Conservation (phyloP, 495 filamentous ascomycete genomes). For the Aspergillus panamensis region DNA sequence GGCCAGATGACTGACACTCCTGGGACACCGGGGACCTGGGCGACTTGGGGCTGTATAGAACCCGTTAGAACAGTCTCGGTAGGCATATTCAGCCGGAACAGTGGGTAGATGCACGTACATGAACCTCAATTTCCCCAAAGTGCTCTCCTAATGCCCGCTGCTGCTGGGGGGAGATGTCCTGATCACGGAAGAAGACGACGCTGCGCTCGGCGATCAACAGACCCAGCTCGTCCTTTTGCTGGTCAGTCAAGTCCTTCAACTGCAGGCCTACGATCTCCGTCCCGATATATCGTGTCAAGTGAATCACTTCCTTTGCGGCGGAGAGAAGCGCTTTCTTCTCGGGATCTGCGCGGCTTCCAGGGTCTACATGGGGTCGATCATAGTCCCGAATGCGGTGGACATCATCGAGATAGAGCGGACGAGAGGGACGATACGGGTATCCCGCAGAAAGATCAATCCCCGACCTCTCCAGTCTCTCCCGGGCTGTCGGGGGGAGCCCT, state of each 20-base stretch:
- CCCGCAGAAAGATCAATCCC: constrained; percentile 62
- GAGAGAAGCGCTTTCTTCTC: constrained; percentile 61
- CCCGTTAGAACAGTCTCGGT: too few relatives aligned
- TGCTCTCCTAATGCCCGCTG: constrained; percentile 64
- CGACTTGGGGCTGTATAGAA: constrained; percentile 56
- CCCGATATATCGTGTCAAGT: constrained; percentile 64
- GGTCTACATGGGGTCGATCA: constrained; percentile 56
- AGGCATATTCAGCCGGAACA: background rate
- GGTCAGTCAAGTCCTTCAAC: constrained; percentile 61
- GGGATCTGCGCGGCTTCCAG: constrained; percentile 62
- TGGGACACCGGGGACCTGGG: constrained; percentile 63
- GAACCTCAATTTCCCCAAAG: constrained; percentile 64
- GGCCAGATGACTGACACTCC: constrained; percentile 69
- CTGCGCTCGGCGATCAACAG: constrained; percentile 68
- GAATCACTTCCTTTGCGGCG: constrained; percentile 62
- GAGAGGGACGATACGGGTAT: constrained; percentile 64
- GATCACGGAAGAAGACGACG: constrained; percentile 73
- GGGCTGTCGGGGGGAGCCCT: constrained; percentile 50
- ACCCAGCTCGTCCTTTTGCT: constrained; percentile 69
- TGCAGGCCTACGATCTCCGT: constrained; percentile 70
- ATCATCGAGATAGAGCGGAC: constrained; percentile 63
- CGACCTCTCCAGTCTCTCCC: constrained; percentile 57
- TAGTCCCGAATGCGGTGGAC: constrained; percentile 59
- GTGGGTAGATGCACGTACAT: constrained; percentile 45
- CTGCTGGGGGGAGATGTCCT: constrained; percentile 66